Base-by-base conservation (phyloP, 2,329 filamentous ascomycete genomes). In the Arthroderma sp. region DNA sequence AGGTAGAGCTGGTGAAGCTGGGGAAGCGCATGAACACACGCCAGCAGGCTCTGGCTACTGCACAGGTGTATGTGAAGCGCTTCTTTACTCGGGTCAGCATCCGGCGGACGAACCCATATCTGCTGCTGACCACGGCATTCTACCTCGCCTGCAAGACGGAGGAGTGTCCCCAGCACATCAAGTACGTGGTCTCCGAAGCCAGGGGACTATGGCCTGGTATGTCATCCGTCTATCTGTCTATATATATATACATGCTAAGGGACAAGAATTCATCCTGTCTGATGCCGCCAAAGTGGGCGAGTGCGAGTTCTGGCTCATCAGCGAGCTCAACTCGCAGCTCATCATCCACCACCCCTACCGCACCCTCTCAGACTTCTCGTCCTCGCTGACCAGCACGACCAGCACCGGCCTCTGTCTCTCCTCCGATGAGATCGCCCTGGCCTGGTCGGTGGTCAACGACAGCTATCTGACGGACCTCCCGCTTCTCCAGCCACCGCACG, bases 61-160 rank as follows among this genome's bases (percentile, higher is more conserved):
- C 93, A 17, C 91, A 97, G 68, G 80, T 96, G 63, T 98, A 97
- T 73, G 81, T 97, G 65, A 91, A 94, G 67, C 84, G 93, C 59
- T 97, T 95, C 77, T 97, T 95, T 72, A 83, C 83, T 49, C 88
- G 87, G 65, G 87, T 95, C 65, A 90, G 95, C 67, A 90, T 97
- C 62, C 86, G 91, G 58, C 84, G 86, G 61, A 95, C 91, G 52
- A 98, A 97, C 66, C 90, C 91, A 2, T 95, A 95, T 68, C 83
- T 97, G 37, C 83, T 97, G 59, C 81, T 95, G 62, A 86, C 90
- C n/a, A 97, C 93, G 1, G 88, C 91, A 4, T 80, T 97, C 60
- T 98, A 98, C 70, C 78, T 98, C 37, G 91, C 93, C 19, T 95
- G 90, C 76, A 98, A 98, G 74, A 95, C 95, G 83, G 93, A 98